phyloP scores from a whole-genome alignment of 2,329 filamentous ascomycete genomes.

The Massarina eburnea region DNA sequence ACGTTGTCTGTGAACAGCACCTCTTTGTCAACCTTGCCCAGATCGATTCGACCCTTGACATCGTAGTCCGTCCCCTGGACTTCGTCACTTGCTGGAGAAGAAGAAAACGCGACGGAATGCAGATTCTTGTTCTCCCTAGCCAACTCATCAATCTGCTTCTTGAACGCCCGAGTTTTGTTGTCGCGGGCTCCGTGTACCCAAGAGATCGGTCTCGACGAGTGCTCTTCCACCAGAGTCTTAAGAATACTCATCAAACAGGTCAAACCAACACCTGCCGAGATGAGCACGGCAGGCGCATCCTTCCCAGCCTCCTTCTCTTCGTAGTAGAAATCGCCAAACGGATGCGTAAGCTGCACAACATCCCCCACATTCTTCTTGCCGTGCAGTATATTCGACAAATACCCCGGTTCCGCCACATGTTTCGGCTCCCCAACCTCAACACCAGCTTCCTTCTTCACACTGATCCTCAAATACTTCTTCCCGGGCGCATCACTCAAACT shows the following conservation, averaged over 20 bases:
- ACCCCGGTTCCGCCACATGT: slow-evolving; percentile 59
- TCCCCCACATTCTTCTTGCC: slow-evolving; percentile 64
- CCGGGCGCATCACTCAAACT: slow-evolving; percentile 68
- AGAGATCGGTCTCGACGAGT: slow-evolving; percentile 52
- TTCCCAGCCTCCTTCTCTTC: slow-evolving; percentile 50
- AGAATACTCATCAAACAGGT: slow-evolving; percentile 69
- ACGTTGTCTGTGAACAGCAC: slow-evolving; percentile 59
- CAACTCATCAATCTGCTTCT: slow-evolving; percentile 49
- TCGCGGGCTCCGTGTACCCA: slow-evolving; percentile 65
- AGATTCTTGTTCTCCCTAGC: slow-evolving; percentile 52
- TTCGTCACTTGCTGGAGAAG: slow-evolving; percentile 49
- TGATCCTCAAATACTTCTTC: slow-evolving; percentile 67
- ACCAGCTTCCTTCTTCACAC: slow-evolving; percentile 67
- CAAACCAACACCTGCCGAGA: slow-evolving; percentile 69
- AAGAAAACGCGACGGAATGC: slow-evolving; percentile 60
- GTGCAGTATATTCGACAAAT: slow-evolving; percentile 71
- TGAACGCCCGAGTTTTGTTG: slow-evolving; percentile 58
- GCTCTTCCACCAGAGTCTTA: slow-evolving; percentile 50
- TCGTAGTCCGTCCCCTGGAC: slow-evolving; percentile 60
- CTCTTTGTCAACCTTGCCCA: slow-evolving; percentile 58
- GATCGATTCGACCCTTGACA: slow-evolving; percentile 59
- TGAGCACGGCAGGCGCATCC: slow-evolving; percentile 60
- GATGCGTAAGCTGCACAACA: slow-evolving; percentile 66
- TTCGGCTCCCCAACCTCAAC: slow-evolving; percentile 49
- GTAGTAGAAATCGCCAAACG: slow-evolving; percentile 63